phyloP scores from a whole-genome alignment of 495 filamentous ascomycete species.

The Penicillium verhagenii region DNA sequence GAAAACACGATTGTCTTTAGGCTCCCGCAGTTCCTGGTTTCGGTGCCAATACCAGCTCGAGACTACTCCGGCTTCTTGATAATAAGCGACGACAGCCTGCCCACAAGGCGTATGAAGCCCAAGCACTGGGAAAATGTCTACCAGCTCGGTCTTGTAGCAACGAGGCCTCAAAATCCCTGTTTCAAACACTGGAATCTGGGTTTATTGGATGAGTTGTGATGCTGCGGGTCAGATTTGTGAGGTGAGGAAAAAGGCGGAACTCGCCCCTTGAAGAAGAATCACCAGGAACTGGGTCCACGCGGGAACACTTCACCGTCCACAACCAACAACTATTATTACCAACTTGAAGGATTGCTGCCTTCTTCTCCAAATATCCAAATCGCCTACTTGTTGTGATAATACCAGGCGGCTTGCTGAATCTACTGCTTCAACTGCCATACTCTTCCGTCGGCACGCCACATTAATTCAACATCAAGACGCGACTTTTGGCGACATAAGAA shows the following conservation, averaged over 20 bases:
- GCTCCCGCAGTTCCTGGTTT: neutral
- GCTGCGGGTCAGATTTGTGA: constrained; percentile 5
- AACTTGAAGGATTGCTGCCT: neutral
- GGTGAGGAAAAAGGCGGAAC: constrained; percentile 18
- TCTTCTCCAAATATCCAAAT: neutral
- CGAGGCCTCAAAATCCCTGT: neutral
- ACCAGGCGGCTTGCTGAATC: too few relatives aligned
- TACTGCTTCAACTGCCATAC: neutral
- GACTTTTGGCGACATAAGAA: neutral
- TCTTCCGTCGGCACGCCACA: neutral
- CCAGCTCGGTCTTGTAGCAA: neutral
- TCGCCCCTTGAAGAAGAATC: constrained; percentile 12
- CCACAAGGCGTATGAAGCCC: neutral
- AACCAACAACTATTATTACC: neutral
- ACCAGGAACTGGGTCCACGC: constrained; percentile 6
- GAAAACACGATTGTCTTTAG: too few relatives aligned
- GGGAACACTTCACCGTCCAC: constrained; percentile 10
- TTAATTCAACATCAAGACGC: neutral
- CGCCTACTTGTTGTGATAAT: too few relatives aligned
- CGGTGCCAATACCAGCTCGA: too few relatives aligned
- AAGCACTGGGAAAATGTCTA: neutral
- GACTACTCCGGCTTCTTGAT: neutral
- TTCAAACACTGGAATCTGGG: neutral
- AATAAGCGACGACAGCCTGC: neutral
- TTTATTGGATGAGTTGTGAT: neutral